These are phyloP conservation scores for Debaryomycetaceae sp. DNA, from an alignment of 1,139 yeast genomes.

Conservation along the genomic window DNA sequence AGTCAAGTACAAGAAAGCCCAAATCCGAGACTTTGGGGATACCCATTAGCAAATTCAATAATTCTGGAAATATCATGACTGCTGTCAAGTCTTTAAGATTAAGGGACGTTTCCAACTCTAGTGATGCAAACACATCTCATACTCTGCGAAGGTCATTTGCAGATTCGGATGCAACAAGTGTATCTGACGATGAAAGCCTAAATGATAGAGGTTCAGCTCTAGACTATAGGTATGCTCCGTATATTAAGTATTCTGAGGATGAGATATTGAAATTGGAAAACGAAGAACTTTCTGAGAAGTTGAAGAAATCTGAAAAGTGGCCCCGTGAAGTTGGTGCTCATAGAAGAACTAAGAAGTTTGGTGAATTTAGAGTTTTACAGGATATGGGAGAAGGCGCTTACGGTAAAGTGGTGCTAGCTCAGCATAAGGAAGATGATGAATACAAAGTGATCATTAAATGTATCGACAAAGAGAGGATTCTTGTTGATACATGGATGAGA, in stretches of 20 bases:
- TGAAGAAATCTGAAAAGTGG: constrained; percentile 40
- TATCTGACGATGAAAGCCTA: neutral
- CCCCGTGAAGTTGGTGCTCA: constrained; percentile 57
- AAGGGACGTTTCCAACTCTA: constrained; percentile 3
- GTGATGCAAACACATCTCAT: constrained; percentile 4
- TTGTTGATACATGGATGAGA: constrained; percentile 96
- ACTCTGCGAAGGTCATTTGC: constrained; percentile 1
- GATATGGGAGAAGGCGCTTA: constrained; percentile 96
- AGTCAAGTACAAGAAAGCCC: constrained; percentile 36
- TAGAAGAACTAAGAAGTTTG: constrained; percentile 63
- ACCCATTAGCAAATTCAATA: constrained; percentile 10
- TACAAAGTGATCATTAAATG: constrained; percentile 80
- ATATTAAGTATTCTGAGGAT: constrained; percentile 30
- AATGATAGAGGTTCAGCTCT: neutral
- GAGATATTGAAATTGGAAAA: constrained; percentile 45
- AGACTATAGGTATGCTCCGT: constrained; percentile 3
- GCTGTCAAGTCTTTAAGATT: neutral
- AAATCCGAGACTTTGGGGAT: constrained; percentile 27
- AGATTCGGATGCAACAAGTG: constrained; percentile 8
- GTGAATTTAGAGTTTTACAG: constrained; percentile 67
- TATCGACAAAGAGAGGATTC: constrained; percentile 84
- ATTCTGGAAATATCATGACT: constrained; percentile 3
- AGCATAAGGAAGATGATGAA: constrained; percentile 57
- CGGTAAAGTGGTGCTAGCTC: constrained; percentile 84
- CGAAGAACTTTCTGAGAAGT: constrained; percentile 34